These are phyloP conservation scores for Bipolaris zeicola DNA, from an alignment of 2,329 filamentous ascomycete species.

Conservation along the genomic window DNA sequence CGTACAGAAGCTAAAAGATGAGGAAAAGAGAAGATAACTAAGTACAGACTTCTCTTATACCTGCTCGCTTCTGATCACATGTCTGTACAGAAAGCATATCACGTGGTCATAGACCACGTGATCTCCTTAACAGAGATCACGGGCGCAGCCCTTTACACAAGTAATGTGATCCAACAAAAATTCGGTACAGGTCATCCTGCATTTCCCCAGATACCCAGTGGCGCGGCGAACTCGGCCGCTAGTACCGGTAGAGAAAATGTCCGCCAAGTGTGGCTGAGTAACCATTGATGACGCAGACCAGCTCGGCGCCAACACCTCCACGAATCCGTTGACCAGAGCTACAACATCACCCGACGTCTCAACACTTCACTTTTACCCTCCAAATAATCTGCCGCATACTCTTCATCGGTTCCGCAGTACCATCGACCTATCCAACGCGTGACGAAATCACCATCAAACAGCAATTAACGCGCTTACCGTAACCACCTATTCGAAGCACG, in stretches of 20 bases:
- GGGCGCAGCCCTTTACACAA: too few relatives aligned
- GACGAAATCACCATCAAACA: not conserved
- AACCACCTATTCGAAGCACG: not conserved
- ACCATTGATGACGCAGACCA: conserved; percentile 13
- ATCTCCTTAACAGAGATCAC: too few relatives aligned
- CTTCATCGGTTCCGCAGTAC: not conserved
- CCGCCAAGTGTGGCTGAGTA: conserved; percentile 15
- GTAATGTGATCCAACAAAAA: too few relatives aligned
- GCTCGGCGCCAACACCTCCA: conserved; percentile 13
- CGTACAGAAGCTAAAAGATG: too few relatives aligned
- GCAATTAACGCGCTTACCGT: not conserved
- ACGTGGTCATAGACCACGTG: too few relatives aligned
- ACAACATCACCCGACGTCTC: not conserved
- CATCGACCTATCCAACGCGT: not conserved
- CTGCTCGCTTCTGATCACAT: too few relatives aligned
- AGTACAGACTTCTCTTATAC: too few relatives aligned
- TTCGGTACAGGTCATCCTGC: not conserved
- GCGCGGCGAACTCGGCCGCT: conserved; percentile 2
- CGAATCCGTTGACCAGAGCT: not conserved
- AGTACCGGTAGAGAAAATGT: not conserved
- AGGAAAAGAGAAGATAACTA: too few relatives aligned
- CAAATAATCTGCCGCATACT: not conserved
- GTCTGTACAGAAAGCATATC: too few relatives aligned
- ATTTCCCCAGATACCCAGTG: not conserved
- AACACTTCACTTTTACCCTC: not conserved